Conservation (phyloP, 495 filamentous ascomycete genomes). For the Penicillium cosmopolitanum region DNA sequence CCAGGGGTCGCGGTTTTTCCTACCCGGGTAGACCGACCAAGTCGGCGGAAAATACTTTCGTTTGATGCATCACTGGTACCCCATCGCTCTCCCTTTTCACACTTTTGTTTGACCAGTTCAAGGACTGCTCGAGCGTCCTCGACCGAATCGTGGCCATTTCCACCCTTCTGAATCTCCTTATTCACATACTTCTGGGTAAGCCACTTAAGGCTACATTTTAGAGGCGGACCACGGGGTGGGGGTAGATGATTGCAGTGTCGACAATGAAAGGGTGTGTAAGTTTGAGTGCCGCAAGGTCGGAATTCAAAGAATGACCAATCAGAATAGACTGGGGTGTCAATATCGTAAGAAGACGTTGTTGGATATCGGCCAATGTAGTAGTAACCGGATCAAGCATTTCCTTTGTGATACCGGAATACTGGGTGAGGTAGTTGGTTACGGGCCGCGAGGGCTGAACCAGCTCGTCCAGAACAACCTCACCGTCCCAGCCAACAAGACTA, state of each 20-base stretch:
- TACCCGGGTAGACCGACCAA: constrained; percentile 62
- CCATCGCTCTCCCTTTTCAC: constrained; percentile 85
- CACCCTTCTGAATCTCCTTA: constrained; percentile 83
- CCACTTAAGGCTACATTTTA: constrained; percentile 79
- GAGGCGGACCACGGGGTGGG: constrained; percentile 77
- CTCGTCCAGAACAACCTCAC: constrained; percentile 78
- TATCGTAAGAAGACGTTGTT: constrained; percentile 70
- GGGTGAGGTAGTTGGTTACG: constrained; percentile 89
- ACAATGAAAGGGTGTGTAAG: constrained; percentile 90
- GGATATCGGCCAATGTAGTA: constrained; percentile 83
- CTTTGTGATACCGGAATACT: constrained; percentile 85
- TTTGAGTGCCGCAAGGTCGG: constrained; percentile 81
- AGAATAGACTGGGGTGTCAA: constrained; percentile 78
- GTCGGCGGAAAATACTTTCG: constrained; percentile 86
- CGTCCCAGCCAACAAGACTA: constrained; percentile 85
- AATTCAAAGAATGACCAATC: constrained; percentile 89
- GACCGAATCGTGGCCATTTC: constrained; percentile 82
- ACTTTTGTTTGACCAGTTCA: constrained; percentile 92
- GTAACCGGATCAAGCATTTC: constrained; percentile 78
- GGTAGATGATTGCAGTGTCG: constrained; percentile 85
- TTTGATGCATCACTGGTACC: constrained; percentile 72
- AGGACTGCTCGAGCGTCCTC: constrained; percentile 91
- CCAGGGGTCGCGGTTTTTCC: constrained; percentile 47
- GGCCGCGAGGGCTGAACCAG: constrained; percentile 86
- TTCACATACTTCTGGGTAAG: constrained; percentile 78